Base-by-base conservation (phyloP, 805 yeast species). In the Candida argentea region DNA sequence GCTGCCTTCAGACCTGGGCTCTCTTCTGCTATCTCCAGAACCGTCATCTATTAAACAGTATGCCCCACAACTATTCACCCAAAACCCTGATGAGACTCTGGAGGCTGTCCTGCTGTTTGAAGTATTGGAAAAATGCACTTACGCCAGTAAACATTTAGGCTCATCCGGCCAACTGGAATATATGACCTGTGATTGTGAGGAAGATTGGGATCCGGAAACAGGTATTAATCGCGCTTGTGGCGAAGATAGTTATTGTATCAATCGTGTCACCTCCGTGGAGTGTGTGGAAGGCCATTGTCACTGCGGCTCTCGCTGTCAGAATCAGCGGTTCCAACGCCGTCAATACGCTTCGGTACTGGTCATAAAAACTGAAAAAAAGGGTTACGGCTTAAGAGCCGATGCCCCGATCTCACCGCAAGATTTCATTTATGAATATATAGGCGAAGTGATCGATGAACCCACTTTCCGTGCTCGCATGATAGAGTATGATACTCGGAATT, bases 391-490 rank as follows among this genome's bases (percentile, higher is more conserved):
- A 31, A 66, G 94, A 35, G 87, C 94, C 0, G 65, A 73, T 32
- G 52, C 45, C 4, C 62, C 57, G 28, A 61, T 91, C 9, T 56
- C 65, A 10, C 74, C 70, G 13, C 73, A 74, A 30, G 61, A 72
- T n/a, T 86, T 89, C 47, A 70, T 89, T 24, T 84, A 82, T 55
- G 98, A 89, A 56, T 89, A 89, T 55, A 73, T 82, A 27, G 98
- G 98, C 24, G 97, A 89, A 52, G 94, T 89, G 20, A 79, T 89
- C 20, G 87, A 81, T 48, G 93, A 85, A 44, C 55, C 59, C 12
- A 59, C 72, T n/a, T 91, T 87, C 51, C 64, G 84, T 28, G 62
- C 62, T 27, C 67, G 95, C 35, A 81, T 79, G 79, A 60, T 72
- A 23, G 69, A 68, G 24, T 89, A 89, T 51, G 93, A 81, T 44